Evolutionary conservation across 257 asterid genomes (phyloP).

Genomic region (Solanum peruvianum): DNA sequence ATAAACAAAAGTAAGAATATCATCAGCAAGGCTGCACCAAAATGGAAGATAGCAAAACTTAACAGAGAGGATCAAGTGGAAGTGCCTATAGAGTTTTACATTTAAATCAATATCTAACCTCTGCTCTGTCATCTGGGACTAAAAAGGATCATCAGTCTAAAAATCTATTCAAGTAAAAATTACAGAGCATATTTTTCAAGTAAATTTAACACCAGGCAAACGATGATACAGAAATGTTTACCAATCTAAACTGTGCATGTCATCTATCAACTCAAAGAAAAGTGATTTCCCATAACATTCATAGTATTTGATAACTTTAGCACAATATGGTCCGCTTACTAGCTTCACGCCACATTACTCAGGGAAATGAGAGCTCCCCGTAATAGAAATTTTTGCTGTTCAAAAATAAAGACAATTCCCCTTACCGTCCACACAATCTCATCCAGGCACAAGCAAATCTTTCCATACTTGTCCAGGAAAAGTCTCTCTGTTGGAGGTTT

Average conservation of each 20-base stretch:
- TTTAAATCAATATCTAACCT: neutral
- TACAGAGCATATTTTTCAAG: neutral
- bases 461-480: slow-evolving; percentile 92
- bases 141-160: neutral
- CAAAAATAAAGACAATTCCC: neutral
- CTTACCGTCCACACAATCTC: slow-evolving; percentile 96
- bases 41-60: neutral
- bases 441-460: slow-evolving; percentile 89
- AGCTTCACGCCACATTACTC: neutral
- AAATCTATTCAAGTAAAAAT: neutral
- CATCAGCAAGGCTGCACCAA: neutral
- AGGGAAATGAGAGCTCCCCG: neutral
- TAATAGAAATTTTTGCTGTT: neutral
- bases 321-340: neutral
- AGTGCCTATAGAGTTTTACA: neutral
- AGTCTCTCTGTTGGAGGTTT: slow-evolving; percentile 86
- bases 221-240: neutral
- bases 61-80: neutral
- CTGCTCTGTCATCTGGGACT: neutral
- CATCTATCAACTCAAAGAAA: neutral
- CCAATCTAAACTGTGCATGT: neutral
- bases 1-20: neutral
- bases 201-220: neutral
- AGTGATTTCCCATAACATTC: neutral
- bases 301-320: neutral